A percentile compares a stretch with the other conserved stretches of the same genome.
These are phyloP conservation scores for Pyrenula massariospora DNA, from an alignment of 495 filamentous ascomycete genomes.

Conservation along the genomic window DNA sequence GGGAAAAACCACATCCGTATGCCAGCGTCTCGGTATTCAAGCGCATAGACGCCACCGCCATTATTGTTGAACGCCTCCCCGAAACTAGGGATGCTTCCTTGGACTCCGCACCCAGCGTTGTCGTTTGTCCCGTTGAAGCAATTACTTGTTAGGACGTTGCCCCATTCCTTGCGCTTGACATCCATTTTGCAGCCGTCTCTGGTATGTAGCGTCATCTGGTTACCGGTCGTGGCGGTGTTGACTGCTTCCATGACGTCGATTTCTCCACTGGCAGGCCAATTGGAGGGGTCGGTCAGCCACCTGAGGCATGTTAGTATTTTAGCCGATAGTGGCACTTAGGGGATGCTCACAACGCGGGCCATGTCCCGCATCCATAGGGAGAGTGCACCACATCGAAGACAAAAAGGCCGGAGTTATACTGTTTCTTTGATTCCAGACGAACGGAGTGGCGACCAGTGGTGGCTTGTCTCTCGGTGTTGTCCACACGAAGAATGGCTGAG, in stretches of 20 bases:
- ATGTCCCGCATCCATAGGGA: conserved; percentile 39
- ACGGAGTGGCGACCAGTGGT: conserved; percentile 38
- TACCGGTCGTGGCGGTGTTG: conserved; percentile 32
- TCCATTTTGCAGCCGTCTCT: conserved; percentile 31
- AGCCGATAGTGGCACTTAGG: not conserved
- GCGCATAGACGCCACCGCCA: conserved; percentile 39
- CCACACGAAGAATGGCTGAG: conserved; percentile 40
- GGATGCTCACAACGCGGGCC: conserved; percentile 33
- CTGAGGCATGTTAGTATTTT: not conserved
- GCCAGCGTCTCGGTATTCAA: conserved; percentile 31
- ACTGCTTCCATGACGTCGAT: conserved; percentile 37
- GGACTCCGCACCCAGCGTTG: conserved; percentile 34
- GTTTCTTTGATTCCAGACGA: conserved; percentile 37
- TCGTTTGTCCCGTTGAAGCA: conserved; percentile 24
- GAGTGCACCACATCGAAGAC: conserved; percentile 42
- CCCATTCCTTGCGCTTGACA: conserved; percentile 30
- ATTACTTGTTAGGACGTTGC: conserved; percentile 13
- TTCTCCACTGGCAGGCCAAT: conserved; percentile 46
- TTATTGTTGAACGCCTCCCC: conserved; percentile 28
- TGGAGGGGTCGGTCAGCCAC: conserved; percentile 47
- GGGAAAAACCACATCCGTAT: conserved; percentile 40
- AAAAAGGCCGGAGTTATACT: conserved; percentile 39
- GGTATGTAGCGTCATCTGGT: conserved; percentile 34
- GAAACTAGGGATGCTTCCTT: conserved; percentile 20
- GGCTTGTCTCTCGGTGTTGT: conserved; percentile 30